These are phyloP conservation scores for Diaporthe sp. DNA, from an alignment of 2,329 filamentous ascomycete species.

Conservation along the genomic window DNA sequence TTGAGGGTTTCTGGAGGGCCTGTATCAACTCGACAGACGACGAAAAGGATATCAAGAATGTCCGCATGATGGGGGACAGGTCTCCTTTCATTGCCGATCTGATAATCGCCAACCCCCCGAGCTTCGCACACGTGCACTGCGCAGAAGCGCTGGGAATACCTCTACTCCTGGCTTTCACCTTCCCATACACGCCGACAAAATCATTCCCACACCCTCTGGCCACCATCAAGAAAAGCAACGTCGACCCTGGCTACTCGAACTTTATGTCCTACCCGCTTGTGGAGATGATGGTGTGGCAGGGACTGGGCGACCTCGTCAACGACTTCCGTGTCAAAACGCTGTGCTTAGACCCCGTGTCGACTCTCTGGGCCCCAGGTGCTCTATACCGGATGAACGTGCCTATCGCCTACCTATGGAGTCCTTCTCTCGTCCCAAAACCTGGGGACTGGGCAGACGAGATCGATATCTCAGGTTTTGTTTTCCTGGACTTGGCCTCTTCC, in stretches of 20 bases:
- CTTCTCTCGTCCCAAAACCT: slow-evolving; percentile 75
- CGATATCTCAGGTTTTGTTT: slow-evolving; percentile 84
- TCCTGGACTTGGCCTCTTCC: slow-evolving; percentile 76
- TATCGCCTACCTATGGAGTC: slow-evolving; percentile 81
- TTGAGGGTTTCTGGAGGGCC: slow-evolving; percentile 85
- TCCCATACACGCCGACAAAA: slow-evolving; percentile 82
- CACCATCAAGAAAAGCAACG: slow-evolving; percentile 79
- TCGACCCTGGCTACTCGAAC: slow-evolving; percentile 81
- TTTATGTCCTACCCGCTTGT: slow-evolving; percentile 86
- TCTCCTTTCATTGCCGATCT: slow-evolving; percentile 78
- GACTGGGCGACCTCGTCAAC: slow-evolving; percentile 84
- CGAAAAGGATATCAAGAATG: slow-evolving; percentile 71
- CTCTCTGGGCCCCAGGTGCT: slow-evolving; percentile 82
- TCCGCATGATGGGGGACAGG: slow-evolving; percentile 75
- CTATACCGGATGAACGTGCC: slow-evolving; percentile 81
- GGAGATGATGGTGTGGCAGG: slow-evolving; percentile 93
- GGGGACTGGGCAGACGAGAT: slow-evolving; percentile 78
- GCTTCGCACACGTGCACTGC: slow-evolving; percentile 84
- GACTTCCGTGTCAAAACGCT: slow-evolving; percentile 79
- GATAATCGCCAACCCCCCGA: slow-evolving; percentile 89
- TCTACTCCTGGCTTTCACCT: slow-evolving; percentile 90
- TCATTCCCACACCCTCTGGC: slow-evolving; percentile 84
- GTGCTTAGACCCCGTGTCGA: slow-evolving; percentile 80
- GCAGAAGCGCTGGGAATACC: slow-evolving; percentile 84
- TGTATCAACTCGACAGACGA: slow-evolving; percentile 83